Evolutionary conservation across 495 filamentous ascomycete genomes (phyloP), one percentile per base, ranked within the genome.

Genomic region (Podospora pseudopauciseta): DNA sequence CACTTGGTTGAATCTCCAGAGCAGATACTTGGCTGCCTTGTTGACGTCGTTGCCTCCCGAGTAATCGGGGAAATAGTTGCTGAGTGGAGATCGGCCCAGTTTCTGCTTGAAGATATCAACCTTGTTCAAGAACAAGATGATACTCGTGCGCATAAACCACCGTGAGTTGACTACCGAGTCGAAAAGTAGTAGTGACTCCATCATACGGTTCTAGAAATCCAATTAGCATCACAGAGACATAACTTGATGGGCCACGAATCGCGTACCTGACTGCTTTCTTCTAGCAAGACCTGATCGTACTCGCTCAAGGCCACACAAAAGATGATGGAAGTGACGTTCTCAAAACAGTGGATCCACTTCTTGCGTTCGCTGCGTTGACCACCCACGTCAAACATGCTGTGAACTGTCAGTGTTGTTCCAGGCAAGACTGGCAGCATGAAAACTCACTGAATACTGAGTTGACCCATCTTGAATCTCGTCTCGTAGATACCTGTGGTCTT

Each of bases 401-500:
- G 73, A 61, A 44, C 28, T 20, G 66, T 83, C 60, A 74, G 70
- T 9, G 55, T 73, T 65, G 39, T 61, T 69, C 71, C 66, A 69
- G 34, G 57, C 66, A 11, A 18, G 11, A 55, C 27, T 62, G 55
- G 28, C 13, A 61, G 18, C 26, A 28, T 58, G 39, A 26, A 11
- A 63, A 79, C 92, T 74, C 89, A 98, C 95, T 99, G 95, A 82
- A 99, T 99, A 81, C 94, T 97, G 64, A 99, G 84, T 76, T 96
- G 93, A 16, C 93, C 95, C 95, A 99, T 99, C 61, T 92, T 91
- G 79, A 99, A 99, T 65, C 95, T 86, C 44, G 95, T 99, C 79
- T 99, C 95, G 78, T 97, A 99, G 70, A 99, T 99, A 85, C 95
- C 95, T 0, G 95, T 99, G n/a, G 95, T 99, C 82, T 99, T 99